Conservation (phyloP, 2,329 filamentous ascomycete species). For the Anisogramma anomala region DNA sequence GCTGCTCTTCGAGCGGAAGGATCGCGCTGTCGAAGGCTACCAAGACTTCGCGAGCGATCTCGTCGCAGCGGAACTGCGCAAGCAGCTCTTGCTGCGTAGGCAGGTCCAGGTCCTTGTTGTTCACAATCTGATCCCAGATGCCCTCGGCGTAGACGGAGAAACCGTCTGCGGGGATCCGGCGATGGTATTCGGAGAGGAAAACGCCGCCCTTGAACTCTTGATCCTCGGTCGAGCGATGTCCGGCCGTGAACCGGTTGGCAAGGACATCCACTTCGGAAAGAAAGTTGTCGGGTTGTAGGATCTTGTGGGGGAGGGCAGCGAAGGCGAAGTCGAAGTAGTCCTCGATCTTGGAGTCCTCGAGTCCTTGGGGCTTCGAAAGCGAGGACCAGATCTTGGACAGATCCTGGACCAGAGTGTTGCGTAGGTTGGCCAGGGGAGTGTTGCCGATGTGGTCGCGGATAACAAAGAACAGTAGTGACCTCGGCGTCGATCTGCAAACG, state of each 20-base stretch:
- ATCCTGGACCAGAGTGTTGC: constrained; percentile 82
- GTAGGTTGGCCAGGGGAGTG: constrained; percentile 80
- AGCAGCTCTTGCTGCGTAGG: constrained; percentile 95
- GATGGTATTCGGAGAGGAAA: constrained; percentile 88
- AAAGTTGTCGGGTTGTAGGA: constrained; percentile 88
- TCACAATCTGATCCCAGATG: constrained; percentile 96
- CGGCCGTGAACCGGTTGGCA: constrained; percentile 69
- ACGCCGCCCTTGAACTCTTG: constrained; percentile 68
- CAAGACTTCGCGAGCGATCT: constrained; percentile 84
- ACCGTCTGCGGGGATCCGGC: constrained; percentile 92
- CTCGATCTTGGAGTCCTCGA: constrained; percentile 81
- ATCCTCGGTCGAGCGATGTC: constrained; percentile 63
- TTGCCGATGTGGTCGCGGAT: constrained; percentile 93
- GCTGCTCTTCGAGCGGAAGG: constrained; percentile 71
- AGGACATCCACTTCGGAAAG: constrained; percentile 67
- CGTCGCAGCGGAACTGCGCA: constrained; percentile 94
- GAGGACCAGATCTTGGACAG: constrained; percentile 85
- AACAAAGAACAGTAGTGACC: constrained; percentile 94
- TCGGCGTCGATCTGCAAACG: constrained; percentile 59
- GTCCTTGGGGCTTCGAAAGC: constrained; percentile 78
- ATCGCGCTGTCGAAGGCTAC: constrained; percentile 74
- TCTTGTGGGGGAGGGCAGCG: constrained; percentile 89
- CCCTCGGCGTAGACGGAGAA: constrained; percentile 88
- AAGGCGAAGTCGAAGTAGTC: constrained; percentile 99
- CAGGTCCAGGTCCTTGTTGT: constrained; percentile 95